Base-by-base conservation (phyloP, 2,329 filamentous ascomycete genomes). In the Karstenula rhodostoma region DNA sequence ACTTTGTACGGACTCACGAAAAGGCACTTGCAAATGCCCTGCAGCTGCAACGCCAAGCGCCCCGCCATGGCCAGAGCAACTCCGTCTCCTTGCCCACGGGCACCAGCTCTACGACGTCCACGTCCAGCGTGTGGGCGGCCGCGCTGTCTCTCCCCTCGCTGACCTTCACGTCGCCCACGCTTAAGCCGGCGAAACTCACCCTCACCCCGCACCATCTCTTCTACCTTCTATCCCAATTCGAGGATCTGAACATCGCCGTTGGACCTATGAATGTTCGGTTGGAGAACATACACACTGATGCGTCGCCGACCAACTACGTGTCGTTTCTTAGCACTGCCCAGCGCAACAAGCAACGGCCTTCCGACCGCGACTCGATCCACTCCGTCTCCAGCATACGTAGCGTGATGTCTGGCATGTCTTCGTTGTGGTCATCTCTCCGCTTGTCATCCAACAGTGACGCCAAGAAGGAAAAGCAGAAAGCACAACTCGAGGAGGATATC, bases 311-410 rank as follows among this genome's bases (percentile, higher is more conserved):
- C 70, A 96, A 95, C 80, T 98, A 98, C 83, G 93, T 98, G 52
- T 98, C 95, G 4, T 99, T 99, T 77, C 85, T 97, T 64, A 90
- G 91, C 74, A 91, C 93, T 71, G 89, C 91, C 25, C 91, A 94
- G 71, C 88, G 91, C 61, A 90, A 91, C 63, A 91, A 92, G 77
- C 90, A 91, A 65, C 89, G 89, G 63, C 86, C 89, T 66, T 91
- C 91, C 50, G 94, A 98, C 79, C 89, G 90, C 57, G 92, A 93
- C 70, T 98, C 95, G 1, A 92, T 98, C 67, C 93, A 94, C 73
- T 98, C 95, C 7, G 93, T 97, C 44, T 97, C 94, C 25, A 98
- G 95, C 80, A 92, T 99, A 67, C 90, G 94, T 76, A 98, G 94
- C 78, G 94, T 97, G 73, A 94, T 98, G 91, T 96, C 95, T 29